Base-by-base conservation (phyloP, 2,329 filamentous ascomycete species). In the Colletotrichum somersetense region DNA sequence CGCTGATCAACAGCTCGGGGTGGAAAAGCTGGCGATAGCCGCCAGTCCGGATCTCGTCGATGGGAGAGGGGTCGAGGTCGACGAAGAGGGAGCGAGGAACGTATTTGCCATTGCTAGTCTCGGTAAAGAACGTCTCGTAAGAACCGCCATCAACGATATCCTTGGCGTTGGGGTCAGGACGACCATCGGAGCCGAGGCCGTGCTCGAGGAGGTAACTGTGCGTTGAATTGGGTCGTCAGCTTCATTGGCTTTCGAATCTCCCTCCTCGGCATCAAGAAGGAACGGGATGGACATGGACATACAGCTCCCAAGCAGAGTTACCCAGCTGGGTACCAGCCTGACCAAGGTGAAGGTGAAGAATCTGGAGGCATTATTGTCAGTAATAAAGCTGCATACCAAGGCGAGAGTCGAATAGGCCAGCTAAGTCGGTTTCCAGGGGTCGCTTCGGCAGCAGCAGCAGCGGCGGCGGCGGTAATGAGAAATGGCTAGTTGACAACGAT, bases 251-350 rank as follows among this genome's bases (percentile, higher is more conserved):
- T 69, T 80, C 16, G n/a, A 77, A 70, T 63, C 20, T 23, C 11
- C 20, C 33, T n/a, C 14, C 6, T 67, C 38, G 48, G 18, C 33
- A 64, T 55, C 20, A 46, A 50, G 38, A 62, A 53, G 38, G 44
- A 30, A 65, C n/a, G 59, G 57, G 50, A 40, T 42, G 58, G 38
- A 52, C 59, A 35, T 67, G 75, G 33, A 85, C 91, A 80, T 88
- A 93, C 91, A 93, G 90, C 84, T 93, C 91, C 91, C 91, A 93
- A 77, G 91, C 91, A 80, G 89, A 91, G 87, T 92, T 92, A 80
- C 91, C 91, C 75, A 93, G 89, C 89, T 93, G 91, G 80, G 87
- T 89, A 84, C 91, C 91, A 84, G 91, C 91, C 87, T 93, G 89
- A 81, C 89, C 89, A 78, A 90, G 81, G 81, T 91, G 89, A 80